A percentile compares a stretch with the other conserved stretches of the same genome.
phyloP scores from a whole-genome alignment of 208 protist species.

The Crithidia expoeki region DNA sequence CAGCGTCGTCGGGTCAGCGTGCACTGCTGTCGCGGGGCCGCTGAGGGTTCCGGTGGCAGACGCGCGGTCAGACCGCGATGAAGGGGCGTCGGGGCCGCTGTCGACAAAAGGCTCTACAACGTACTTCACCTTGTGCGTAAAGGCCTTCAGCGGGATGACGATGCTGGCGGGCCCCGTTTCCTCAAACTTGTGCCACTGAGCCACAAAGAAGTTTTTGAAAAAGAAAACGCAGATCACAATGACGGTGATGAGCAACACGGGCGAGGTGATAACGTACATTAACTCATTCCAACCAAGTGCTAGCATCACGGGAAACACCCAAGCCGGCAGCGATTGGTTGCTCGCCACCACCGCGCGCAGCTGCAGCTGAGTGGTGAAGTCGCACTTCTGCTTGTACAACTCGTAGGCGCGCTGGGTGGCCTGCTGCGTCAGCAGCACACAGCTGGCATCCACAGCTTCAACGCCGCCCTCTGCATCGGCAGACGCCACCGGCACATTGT shows the following conservation, averaged over 20 bases:
- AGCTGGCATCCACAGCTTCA: conserved; percentile 32
- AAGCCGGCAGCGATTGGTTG: conserved; percentile 69
- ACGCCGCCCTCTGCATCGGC: conserved; percentile 30
- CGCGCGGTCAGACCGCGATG: neutral
- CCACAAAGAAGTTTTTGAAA: conserved; percentile 64
- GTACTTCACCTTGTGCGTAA: conserved; percentile 4
- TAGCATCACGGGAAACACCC: conserved; percentile 75
- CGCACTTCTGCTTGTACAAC: conserved; percentile 72
- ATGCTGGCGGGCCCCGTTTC: conserved; percentile 68
- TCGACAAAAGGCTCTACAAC: conserved; percentile 29
- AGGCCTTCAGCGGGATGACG: conserved; percentile 52
- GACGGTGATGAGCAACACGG: conserved; percentile 61
- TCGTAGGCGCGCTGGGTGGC: conserved; percentile 67
- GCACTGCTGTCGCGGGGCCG: neutral
- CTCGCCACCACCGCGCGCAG: conserved; percentile 66
- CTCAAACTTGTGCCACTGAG: conserved; percentile 80
- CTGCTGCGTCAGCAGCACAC: conserved; percentile 70
- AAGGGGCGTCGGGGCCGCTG: neutral
- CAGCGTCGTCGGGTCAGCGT: conserved; percentile 4
- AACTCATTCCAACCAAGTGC: conserved; percentile 86
- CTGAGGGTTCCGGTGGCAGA: conserved; percentile 3
- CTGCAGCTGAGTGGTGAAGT: conserved; percentile 86
- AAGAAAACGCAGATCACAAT: conserved; percentile 59
- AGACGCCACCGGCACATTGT: conserved; percentile 33
- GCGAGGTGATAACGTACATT: conserved; percentile 75